Conservation (phyloP, 2,329 filamentous ascomycete genomes). For the Ophiostoma ips region DNA sequence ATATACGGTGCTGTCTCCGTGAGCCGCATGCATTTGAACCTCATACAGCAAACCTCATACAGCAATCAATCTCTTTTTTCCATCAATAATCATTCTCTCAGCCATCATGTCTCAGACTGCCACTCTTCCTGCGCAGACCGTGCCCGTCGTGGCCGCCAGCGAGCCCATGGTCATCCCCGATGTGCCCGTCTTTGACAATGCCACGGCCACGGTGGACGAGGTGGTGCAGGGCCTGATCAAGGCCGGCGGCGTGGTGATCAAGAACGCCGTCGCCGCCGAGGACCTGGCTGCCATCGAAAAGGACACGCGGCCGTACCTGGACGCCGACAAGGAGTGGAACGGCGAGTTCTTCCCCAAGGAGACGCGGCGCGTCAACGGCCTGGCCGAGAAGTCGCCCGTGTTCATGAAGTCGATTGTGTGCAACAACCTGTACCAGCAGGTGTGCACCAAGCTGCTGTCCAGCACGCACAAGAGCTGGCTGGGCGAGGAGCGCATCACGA, state of each 20-base stretch:
- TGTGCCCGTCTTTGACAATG: background rate
- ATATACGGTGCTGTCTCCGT: no score
- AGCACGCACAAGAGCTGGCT: background rate
- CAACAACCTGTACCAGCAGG: conserved; percentile 3
- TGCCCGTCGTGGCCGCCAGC: background rate
- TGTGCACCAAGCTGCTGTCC: background rate
- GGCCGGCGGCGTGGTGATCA: conserved; percentile 4
- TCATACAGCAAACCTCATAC: no score
- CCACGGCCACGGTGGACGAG: background rate
- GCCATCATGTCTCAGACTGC: background rate
- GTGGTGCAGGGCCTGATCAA: background rate
- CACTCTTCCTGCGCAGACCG: background rate
- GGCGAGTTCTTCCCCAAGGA: conserved; percentile 7
- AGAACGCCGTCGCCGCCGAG: background rate
- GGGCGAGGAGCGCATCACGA: conserved; percentile 1
- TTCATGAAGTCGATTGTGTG: conserved; percentile 1
- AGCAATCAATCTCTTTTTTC: background rate
- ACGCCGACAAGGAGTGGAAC: conserved; percentile 5
- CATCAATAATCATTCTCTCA: background rate
- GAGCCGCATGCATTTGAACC: no score
- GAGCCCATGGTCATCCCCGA: background rate
- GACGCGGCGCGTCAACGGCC: conserved; percentile 6
- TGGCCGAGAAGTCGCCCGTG: conserved; percentile 1
- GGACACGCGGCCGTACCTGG: conserved; percentile 2
- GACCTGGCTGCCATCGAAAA: conserved; percentile 1